Evolutionary conservation across 768 basidiomycete species (phyloP).

Genomic region (Macrolepiota fuliginosa): DNA sequence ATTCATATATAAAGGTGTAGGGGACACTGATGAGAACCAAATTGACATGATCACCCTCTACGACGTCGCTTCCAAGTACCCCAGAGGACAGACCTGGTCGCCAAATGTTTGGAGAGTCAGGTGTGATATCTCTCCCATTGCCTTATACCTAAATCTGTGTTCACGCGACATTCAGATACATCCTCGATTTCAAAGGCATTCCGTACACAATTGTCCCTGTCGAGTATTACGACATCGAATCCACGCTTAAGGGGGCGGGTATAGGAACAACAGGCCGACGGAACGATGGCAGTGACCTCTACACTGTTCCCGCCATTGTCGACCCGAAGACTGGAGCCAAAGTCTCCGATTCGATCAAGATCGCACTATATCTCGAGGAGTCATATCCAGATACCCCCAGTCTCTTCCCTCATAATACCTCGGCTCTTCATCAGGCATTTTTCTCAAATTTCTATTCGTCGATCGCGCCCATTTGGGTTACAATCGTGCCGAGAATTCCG

Average conservation of each 20-base stretch:
- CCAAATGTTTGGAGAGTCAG: background rate
- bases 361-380: conserved; percentile 14
- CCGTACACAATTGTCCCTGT: conserved; percentile 2
- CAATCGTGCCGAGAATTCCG: background rate
- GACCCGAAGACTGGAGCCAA: conserved; percentile 5
- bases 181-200: background rate
- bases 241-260: background rate
- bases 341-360: conserved; percentile 14
- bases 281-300: conserved; percentile 5
- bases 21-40: background rate
- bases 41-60: background rate
- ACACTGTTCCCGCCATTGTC: conserved; percentile 15
- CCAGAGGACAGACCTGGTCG: background rate
- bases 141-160: background rate
- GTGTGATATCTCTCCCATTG: background rate
- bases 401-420: background rate
- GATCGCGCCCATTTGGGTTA: background rate
- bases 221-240: conserved; percentile 11
- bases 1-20: background rate
- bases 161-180: background rate
- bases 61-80: background rate
- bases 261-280: background rate
- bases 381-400: conserved; percentile 6
- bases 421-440: conserved; percentile 4
- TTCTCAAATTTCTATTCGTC: background rate